Evolutionary conservation across 495 filamentous ascomycete species (phyloP).

Genomic region (Penicillium flavigenum): DNA sequence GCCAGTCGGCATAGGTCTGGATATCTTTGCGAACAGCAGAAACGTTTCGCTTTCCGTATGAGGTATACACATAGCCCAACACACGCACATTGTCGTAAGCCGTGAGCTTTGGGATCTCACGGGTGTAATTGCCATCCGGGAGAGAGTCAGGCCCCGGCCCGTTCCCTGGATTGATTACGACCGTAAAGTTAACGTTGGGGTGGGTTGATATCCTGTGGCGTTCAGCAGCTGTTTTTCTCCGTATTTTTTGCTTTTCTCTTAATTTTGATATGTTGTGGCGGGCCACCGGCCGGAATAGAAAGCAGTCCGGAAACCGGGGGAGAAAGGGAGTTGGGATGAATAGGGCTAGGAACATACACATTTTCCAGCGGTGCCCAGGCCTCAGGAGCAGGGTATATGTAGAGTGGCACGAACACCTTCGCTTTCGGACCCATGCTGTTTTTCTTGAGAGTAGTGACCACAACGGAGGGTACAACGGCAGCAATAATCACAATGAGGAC

Average conservation of each 20-base stretch:
- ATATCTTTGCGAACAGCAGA: slow-evolving; percentile 45
- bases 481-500: slow-evolving; percentile 36
- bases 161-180: slow-evolving; percentile 56
- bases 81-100: slow-evolving; percentile 48
- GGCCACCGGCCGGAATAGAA: slow-evolving; percentile 25
- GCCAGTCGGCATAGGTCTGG: slow-evolving; percentile 49
- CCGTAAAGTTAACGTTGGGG: slow-evolving; percentile 49
- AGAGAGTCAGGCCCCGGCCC: slow-evolving; percentile 48
- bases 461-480: slow-evolving; percentile 36
- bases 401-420: slow-evolving; percentile 53
- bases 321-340: slow-evolving; percentile 11
- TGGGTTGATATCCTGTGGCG: slow-evolving; percentile 40
- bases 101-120: slow-evolving; percentile 46
- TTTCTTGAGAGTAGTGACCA: slow-evolving; percentile 37
- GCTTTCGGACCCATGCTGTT: slow-evolving; percentile 45
- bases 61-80: slow-evolving; percentile 56
- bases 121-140: slow-evolving; percentile 54
- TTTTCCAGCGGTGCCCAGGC: slow-evolving; percentile 52
- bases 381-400: slow-evolving; percentile 52
- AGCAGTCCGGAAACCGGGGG: slow-evolving; percentile 10
- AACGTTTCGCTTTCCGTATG: slow-evolving; percentile 47
- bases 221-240: slow-evolving; percentile 24
- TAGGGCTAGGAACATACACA: slow-evolving; percentile 40
- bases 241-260: slow-evolving; percentile 5
- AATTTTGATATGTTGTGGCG: slow-evolving; percentile 19